Conservation (phyloP, 345 rosid genomes). For the Populus alba region DNA sequence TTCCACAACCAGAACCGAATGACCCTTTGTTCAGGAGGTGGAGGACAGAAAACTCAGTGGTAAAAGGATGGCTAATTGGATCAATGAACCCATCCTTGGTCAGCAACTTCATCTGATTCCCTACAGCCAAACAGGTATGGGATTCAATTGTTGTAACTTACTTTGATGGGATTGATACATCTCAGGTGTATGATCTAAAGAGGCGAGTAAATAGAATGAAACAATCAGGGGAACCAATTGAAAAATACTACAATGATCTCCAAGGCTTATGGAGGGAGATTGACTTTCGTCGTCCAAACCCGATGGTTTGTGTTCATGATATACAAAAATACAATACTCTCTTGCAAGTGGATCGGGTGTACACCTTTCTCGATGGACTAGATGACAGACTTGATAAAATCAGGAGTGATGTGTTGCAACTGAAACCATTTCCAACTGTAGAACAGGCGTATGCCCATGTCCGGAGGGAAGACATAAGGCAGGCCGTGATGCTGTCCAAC, state of each 20-base stretch:
- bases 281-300: not conserved
- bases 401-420: not conserved
- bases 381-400: not conserved
- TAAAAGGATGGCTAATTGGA: not conserved
- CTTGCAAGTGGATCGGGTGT: not conserved
- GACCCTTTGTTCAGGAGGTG: not conserved
- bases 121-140: not conserved
- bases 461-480: not conserved
- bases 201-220: not conserved
- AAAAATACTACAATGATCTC: not conserved
- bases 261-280: not conserved
- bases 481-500: not conserved
- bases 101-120: not conserved
- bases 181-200: not conserved
- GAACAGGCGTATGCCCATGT: not conserved
- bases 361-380: not conserved
- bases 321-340: not conserved
- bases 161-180: not conserved
- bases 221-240: not conserved
- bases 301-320: not conserved
- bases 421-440: not conserved
- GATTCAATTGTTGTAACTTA: not conserved
- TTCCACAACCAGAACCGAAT: too few relatives aligned
- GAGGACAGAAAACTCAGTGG: not conserved
- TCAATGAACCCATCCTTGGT: not conserved